Evolutionary conservation across 768 basidiomycete genomes (phyloP), one percentile per base, ranked within the genome.

Genomic region (Lentinula sp.): DNA sequence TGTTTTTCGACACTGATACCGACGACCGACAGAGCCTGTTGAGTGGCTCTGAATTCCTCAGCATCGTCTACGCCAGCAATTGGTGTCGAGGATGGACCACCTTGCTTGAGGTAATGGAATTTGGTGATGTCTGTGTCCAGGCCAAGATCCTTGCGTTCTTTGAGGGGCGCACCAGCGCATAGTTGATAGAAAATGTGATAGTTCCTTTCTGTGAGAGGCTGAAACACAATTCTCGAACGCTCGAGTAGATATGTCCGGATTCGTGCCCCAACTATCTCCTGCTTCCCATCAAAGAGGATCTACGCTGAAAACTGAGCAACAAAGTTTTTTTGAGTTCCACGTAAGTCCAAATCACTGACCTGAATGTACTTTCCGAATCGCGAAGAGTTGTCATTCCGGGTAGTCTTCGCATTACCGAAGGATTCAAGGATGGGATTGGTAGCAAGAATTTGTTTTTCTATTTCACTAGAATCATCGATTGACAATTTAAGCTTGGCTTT

Each of bases 141-240:
- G 5, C 94, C 95, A 49, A 98, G 85, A 68, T 95, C 93, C 74
- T 96, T 96, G 45, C 93, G 86, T 70, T 99, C 97, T 73, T 96
- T 96, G 23, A 91, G 78, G 2, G 97, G 95, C 9, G 93, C 94
- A 52, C 97, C 97, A 0, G 95, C 91, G 66, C 96, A 94, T n/a
- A 99, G 79, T 72, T 99, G 97, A 76, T 99, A 98, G 81, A 99
- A 99, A 67, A 99, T 98, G 74, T 99, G 97, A 75, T 98, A 99
- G 75, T 99, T 99, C 62, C 97, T 87, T 73, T 99, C 97, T 48
- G 91, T 95, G 61, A 91, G 80, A 16, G 97, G 96, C 73, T 99
- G 97, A 74, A 96, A 98, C 61, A 98, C 95, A 63, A 99, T 90
- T 63, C 97, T 88, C 43, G 97, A 98, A 45, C 97, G 93, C 71